Percentiles rank a stretch among this genome's conserved stretches.
Evolutionary conservation across 352 stramenopile species (phyloP).

Genomic region (Phytophthora sansomeana): DNA sequence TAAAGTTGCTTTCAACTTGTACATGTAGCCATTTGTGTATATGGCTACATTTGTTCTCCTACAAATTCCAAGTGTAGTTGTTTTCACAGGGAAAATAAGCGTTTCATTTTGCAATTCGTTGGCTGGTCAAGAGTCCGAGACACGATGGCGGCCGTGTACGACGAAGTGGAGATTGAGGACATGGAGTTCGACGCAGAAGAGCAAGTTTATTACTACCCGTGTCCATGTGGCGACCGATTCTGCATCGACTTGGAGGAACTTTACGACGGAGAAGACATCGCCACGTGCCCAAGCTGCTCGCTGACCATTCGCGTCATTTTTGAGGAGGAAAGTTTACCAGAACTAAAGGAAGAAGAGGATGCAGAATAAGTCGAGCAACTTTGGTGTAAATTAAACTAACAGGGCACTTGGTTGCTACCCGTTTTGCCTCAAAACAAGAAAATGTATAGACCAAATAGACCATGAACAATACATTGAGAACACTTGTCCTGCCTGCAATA

Average conservation of each 20-base stretch:
- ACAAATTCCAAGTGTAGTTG: conserved; percentile 13
- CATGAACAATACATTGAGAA: neutral
- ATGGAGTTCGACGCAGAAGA: conserved; percentile 96
- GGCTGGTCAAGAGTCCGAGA: conserved; percentile 7
- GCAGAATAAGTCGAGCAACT: neutral
- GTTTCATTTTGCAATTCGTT: conserved; percentile 23
- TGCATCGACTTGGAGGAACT: conserved; percentile 89
- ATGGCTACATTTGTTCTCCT: conserved; percentile 16
- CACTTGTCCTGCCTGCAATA: too few species aligned
- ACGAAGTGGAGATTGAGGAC: conserved; percentile 99
- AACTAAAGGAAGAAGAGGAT: conserved; percentile 70
- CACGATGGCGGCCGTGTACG: conserved; percentile 92
- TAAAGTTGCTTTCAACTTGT: conserved; percentile 19
- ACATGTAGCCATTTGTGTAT: conserved; percentile 16
- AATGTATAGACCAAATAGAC: too few species aligned
- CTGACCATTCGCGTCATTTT: conserved; percentile 97
- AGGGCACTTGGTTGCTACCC: neutral
- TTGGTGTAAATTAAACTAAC: conserved; percentile 1
- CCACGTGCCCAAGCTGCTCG: conserved; percentile 96
- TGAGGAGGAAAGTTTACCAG: conserved; percentile 88
- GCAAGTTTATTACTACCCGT: conserved; percentile 97
- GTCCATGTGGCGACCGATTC: conserved; percentile 97
- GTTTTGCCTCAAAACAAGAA: too few species aligned
- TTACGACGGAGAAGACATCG: conserved; percentile 97
- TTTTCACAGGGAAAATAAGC: conserved; percentile 25